phyloP scores from a whole-genome alignment of 345 rosid species.

The Angophora floribunda region DNA sequence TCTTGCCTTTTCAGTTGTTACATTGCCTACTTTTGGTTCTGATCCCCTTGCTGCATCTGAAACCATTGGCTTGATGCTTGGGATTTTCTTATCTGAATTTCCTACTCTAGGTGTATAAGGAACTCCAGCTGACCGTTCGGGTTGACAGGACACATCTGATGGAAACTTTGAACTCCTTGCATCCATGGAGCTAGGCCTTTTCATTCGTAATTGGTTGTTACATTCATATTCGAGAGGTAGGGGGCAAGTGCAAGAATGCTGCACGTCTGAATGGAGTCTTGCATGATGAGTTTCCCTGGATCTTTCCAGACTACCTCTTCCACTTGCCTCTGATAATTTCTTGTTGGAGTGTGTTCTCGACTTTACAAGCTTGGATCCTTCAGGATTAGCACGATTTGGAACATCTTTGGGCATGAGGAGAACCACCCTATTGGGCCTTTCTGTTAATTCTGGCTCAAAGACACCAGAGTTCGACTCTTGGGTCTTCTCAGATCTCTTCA shows the following conservation, averaged over 20 bases:
- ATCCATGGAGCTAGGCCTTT: conserved; percentile 9
- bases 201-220: conserved; percentile 13
- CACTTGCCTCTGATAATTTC: conserved; percentile 16
- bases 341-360: conserved; percentile 4
- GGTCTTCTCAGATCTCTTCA: conserved; percentile 16
- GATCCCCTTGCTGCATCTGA: conserved; percentile 13
- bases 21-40: conserved; percentile 20
- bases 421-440: conserved; percentile 22
- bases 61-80: not conserved
- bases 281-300: conserved; percentile 11
- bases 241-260: conserved; percentile 19
- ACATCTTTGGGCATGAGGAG: conserved; percentile 39
- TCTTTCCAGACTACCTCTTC: not conserved
- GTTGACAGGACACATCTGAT: conserved; percentile 21
- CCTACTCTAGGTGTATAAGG: conserved; percentile 10
- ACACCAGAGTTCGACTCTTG: conserved; percentile 10
- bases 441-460: conserved; percentile 8
- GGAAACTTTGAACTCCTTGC: conserved; percentile 11
- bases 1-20: conserved; percentile 41
- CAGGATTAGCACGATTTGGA: conserved; percentile 18
- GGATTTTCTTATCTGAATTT: conserved; percentile 18
- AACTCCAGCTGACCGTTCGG: conserved; percentile 13
- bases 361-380: conserved; percentile 13
- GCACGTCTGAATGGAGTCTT: conserved; percentile 12
- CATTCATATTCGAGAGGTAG: conserved; percentile 25